phyloP scores from a whole-genome alignment of 163 green algal species.

The Chlorella variabilis region DNA sequence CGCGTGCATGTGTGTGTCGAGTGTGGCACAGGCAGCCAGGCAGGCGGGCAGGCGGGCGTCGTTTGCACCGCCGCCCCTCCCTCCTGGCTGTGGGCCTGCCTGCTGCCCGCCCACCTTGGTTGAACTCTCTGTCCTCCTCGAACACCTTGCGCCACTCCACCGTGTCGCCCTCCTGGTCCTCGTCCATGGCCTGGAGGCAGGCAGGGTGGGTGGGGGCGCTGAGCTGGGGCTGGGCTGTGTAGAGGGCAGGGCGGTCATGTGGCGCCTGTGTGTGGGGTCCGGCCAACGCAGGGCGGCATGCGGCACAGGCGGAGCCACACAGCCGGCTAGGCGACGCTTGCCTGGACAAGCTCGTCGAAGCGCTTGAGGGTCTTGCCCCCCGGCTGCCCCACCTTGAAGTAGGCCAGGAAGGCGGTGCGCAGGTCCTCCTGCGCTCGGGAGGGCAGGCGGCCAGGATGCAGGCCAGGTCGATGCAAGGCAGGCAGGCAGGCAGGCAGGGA shows the following conservation, averaged over 20 bases:
- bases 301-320: neutral
- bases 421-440: slow-evolving; percentile 44
- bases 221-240: too few relatives aligned
- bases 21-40: neutral
- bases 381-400: slow-evolving; percentile 62
- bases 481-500: too few relatives aligned
- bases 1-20: neutral
- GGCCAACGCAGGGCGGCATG: neutral
- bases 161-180: slow-evolving; percentile 59
- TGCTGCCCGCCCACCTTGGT: slow-evolving; percentile 52
- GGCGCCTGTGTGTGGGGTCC: too few relatives aligned
- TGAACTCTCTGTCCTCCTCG: slow-evolving; percentile 76
- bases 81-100: too few relatives aligned
- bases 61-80: too few relatives aligned
- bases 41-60: neutral
- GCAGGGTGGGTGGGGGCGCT: neutral
- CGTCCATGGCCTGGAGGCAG: slow-evolving; percentile 50
- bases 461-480: neutral
- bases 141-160: slow-evolving; percentile 67
- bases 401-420: slow-evolving; percentile 52
- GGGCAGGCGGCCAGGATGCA: too few relatives aligned
- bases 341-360: slow-evolving; percentile 68
- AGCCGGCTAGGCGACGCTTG: neutral
- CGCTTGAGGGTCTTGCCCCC: slow-evolving; percentile 58
- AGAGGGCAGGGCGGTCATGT: too few relatives aligned